Percentiles rank a stretch among this genome's conserved stretches.
These are phyloP conservation scores for Isoetes taiwanensis DNA, from an alignment of 75 land plant species.

Conservation along the genomic window DNA sequence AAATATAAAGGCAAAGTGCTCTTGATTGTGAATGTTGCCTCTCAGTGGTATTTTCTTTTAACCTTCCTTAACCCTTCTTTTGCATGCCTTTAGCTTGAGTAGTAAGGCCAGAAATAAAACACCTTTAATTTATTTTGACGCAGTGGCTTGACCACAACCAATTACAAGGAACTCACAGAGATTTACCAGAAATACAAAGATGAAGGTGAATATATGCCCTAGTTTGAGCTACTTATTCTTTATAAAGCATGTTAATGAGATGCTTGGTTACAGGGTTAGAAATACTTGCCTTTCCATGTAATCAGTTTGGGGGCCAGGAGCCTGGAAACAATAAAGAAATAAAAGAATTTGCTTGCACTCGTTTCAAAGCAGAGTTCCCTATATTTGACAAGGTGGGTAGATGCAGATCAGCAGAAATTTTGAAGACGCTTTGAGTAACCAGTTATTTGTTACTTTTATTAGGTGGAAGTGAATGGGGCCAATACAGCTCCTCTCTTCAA, in stretches of 20 bases:
- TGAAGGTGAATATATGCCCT: slow-evolving; percentile 26
- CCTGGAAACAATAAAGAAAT: slow-evolving; percentile 65
- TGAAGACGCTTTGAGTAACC: neutral
- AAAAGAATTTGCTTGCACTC: slow-evolving; percentile 65
- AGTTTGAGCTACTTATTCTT: neutral
- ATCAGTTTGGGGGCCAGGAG: slow-evolving; percentile 63
- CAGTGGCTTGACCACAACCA: slow-evolving; percentile 62
- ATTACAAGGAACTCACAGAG: slow-evolving; percentile 62
- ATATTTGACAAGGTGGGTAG: slow-evolving; percentile 62
- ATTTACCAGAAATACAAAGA: slow-evolving; percentile 59
- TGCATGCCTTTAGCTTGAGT: too few relatives aligned
- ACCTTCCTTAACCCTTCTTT: neutral
- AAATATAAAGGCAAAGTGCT: slow-evolving; percentile 68
- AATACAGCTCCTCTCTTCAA: slow-evolving; percentile 42
- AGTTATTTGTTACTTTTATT: neutral
- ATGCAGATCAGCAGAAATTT: neutral
- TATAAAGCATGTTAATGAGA: too few relatives aligned
- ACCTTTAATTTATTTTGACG: too few relatives aligned
- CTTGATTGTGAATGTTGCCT: slow-evolving; percentile 78
- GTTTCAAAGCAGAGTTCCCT: slow-evolving; percentile 73
- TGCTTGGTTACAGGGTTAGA: slow-evolving; percentile 39
- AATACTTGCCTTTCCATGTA: slow-evolving; percentile 75
- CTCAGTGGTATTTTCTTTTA: slow-evolving; percentile 40
- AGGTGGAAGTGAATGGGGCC: slow-evolving; percentile 45
- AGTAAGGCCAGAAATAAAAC: too few relatives aligned